Percentiles rank a stretch among this genome's conserved stretches.
Conservation (phyloP, 2,329 filamentous ascomycete species). For the Penicillium freii region DNA sequence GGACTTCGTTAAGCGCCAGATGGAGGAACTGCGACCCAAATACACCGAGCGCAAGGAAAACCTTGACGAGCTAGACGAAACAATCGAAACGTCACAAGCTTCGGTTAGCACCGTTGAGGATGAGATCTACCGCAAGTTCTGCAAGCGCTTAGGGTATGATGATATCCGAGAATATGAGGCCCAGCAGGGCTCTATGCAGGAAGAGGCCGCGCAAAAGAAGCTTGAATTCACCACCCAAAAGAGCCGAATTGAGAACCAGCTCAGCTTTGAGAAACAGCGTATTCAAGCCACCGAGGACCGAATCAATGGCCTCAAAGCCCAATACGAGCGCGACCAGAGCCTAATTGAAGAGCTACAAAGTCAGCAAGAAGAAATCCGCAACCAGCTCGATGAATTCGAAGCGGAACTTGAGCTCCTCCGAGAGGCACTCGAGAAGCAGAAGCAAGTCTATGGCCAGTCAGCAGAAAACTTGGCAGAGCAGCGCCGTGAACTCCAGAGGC, state of each 20-base stretch:
- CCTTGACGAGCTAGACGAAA: slow-evolving; percentile 61
- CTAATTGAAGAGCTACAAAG: slow-evolving; percentile 68
- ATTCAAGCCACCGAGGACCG: slow-evolving; percentile 69
- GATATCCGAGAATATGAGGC: slow-evolving; percentile 92
- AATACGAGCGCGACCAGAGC: slow-evolving; percentile 63
- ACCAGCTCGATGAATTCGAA: slow-evolving; percentile 67
- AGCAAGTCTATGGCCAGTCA: slow-evolving; percentile 65
- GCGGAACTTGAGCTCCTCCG: slow-evolving; percentile 75
- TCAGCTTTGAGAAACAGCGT: slow-evolving; percentile 66
- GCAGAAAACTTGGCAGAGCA: slow-evolving; percentile 75
- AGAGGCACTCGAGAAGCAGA: slow-evolving; percentile 68
- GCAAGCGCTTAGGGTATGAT: slow-evolving; percentile 77
- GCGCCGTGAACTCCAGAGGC: slow-evolving; percentile 76
- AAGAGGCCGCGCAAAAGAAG: slow-evolving; percentile 83
- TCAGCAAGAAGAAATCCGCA: slow-evolving; percentile 72
- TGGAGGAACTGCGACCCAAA: slow-evolving; percentile 74
- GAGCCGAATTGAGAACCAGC: slow-evolving; percentile 59
- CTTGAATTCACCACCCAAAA: slow-evolving; percentile 81
- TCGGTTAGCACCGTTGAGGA: slow-evolving; percentile 82
- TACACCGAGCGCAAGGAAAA: slow-evolving; percentile 69
- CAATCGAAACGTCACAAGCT: slow-evolving; percentile 56
- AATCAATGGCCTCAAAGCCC: slow-evolving; percentile 65
- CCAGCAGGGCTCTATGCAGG: slow-evolving; percentile 87
- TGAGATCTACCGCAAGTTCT: slow-evolving; percentile 81
- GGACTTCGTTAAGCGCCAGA: slow-evolving; percentile 67